Evolutionary conservation across 805 yeast genomes (phyloP), one percentile per base, ranked within the genome.

Genomic region (Sugiyamaella lignohabitans): DNA sequence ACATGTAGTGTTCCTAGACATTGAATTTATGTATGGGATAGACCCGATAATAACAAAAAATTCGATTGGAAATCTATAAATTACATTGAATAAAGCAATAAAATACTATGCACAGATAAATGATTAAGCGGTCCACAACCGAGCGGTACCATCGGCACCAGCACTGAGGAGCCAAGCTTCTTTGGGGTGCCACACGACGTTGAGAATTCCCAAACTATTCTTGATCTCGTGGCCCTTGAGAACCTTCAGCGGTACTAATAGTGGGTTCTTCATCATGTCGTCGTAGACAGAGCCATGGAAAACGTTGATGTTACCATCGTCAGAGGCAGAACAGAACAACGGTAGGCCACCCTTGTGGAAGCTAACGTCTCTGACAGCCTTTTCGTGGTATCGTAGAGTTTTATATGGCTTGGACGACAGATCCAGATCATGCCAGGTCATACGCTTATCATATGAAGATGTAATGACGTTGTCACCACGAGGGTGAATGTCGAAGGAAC

Each of bases 121-220:
- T 35, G 11, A 5, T 42, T 68, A 84, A 16, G 96, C 86, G 22
- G 98, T 93, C 98, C 98, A 93, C 60, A 93, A 70, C 61, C 96
- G 80, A 4, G 97, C 98, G 37, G 87, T 80, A 51, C 95, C 87
- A 67, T 93, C 98, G 19, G 98, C 98, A 59, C 98, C 98, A 8
- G 96, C 87, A 62, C 93, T 82, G 65, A 93, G 88, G 61, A 93
- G 73, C 98, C 98, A 93, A 0, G 98, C 96, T 69, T 93, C 98
- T 59, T 82, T 80, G 54, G 98, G 98, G 73, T 93, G 98, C 98
- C 98, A 93, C 42, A 78, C 78, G 42, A 84, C 77, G 61, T 81
- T 84, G 61, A 93, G 73, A 14, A 93, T 95, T 61, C 98, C 98
- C 48, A 93, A 70, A 60, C 84, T 82, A 57, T 78, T 78, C 18